Evolutionary conservation across 768 basidiomycete genomes (phyloP), one percentile per base, ranked within the genome.

Genomic region (Mycena galopus): DNA sequence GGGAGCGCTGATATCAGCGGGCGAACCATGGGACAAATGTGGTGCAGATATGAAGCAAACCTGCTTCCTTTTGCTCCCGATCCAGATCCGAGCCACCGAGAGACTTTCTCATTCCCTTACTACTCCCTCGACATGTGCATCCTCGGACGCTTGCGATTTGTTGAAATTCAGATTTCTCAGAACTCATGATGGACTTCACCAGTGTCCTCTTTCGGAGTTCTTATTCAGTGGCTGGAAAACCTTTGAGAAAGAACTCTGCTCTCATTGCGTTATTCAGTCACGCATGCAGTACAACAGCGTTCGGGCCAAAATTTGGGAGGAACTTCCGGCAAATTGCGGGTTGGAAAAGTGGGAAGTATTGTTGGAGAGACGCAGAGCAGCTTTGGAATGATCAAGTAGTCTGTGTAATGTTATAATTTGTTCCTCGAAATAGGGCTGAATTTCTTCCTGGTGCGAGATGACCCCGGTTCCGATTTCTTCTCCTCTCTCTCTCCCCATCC

Each of bases 261-360:
- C 5, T 2, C 5, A 27, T 16, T 65, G 63, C 19, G 3, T 14
- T 14, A 11, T 25, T 19, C 29, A 32, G 21, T 42, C 61, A 10
- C 25, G 19, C 4, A 25, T 5, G 42, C 7, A 62, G 17, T 50
- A 62, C 14, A 16, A 42, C 2, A 9, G 2, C 1, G n/a, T 12
- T 14, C 30, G 27, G 2, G 51, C 50, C 1, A 17, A 69, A 37
- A 42, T 69, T 1, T 69, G 67, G 67, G 39, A 56, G n/a, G 59
- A n/a, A 37, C 53, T 69, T 30, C 67, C 67, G 17, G 5, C 5
- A 5, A 42, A 56, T 21, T 69, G 60, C 33, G 67, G 67, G 8
- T 9, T 69, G 60, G 51, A 37, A 29, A 21, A 16, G 2, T 69
- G 67, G 51, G 67, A 55, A 0, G 27, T 56, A 1, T 23, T 69